Percentiles rank a stretch among this genome's conserved stretches.
Conservation (phyloP, 139 green algal species). For the Astrephomene gubernaculifera region DNA sequence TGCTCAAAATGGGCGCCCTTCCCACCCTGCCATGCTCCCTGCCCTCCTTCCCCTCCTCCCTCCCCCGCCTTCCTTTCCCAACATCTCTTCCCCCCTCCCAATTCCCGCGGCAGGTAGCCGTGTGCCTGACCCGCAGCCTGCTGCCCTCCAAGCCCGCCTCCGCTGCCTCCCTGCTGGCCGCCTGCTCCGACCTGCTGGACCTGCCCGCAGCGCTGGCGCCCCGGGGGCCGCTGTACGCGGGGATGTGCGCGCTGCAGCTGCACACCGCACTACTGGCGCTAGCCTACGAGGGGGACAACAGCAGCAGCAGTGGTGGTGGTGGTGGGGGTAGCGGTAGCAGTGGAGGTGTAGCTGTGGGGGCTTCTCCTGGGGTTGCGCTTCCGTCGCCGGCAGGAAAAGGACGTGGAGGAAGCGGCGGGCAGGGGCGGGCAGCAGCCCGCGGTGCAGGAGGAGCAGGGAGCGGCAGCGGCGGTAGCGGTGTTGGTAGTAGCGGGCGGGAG, state of each 20-base stretch:
- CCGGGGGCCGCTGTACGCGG: neutral
- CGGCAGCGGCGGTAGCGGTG: neutral
- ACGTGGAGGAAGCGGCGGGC: too few relatives aligned
- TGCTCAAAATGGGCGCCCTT: neutral
- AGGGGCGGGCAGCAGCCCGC: too few relatives aligned
- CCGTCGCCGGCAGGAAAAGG: neutral
- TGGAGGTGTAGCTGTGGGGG: neutral
- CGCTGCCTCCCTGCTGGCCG: neutral
- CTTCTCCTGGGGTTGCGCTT: neutral
- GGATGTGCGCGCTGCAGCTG: constrained; percentile 31
- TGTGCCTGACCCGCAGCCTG: neutral
- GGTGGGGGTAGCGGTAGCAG: neutral
- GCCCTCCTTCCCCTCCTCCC: neutral
- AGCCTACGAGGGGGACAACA: neutral
- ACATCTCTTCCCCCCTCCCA: neutral
- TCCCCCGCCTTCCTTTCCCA: neutral
- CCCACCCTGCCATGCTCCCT: neutral
- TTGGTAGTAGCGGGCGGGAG: too few relatives aligned
- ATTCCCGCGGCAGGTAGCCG: neutral
- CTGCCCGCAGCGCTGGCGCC: constrained; percentile 2
- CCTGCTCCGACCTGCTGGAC: constrained; percentile 16
- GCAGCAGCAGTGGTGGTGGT: neutral
- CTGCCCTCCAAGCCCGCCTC: constrained; percentile 1
- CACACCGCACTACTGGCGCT: constrained; percentile 17
- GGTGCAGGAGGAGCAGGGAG: neutral